phyloP scores from a whole-genome alignment of 2,329 filamentous ascomycete genomes.

The Parastagonospora nodorum region DNA sequence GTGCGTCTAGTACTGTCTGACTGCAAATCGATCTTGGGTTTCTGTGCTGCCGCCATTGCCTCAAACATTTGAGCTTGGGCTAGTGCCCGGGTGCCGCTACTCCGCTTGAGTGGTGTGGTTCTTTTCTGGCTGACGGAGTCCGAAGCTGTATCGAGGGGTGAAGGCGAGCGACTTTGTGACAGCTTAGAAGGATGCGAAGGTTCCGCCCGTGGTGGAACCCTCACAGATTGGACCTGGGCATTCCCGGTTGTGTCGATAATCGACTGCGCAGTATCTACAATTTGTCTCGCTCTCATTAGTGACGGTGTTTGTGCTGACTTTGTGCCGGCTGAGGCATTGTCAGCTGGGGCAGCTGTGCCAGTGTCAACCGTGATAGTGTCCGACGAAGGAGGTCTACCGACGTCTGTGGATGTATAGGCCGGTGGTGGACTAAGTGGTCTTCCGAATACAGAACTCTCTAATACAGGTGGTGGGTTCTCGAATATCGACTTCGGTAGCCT shows the following conservation, averaged over 20 bases:
- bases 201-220: too few species aligned
- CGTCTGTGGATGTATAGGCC: slow-evolving; percentile 15
- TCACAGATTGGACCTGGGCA: too few species aligned
- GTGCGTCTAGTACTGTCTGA: slow-evolving; percentile 1
- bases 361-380: neutral
- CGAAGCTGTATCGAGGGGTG: neutral
- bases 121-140: slow-evolving; percentile 16
- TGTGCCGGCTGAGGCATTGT: too few species aligned
- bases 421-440: slow-evolving; percentile 28
- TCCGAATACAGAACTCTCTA: slow-evolving; percentile 3
- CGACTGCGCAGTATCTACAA: too few species aligned
- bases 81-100: slow-evolving; percentile 30
- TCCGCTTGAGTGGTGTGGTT: slow-evolving; percentile 29
- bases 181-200: neutral
- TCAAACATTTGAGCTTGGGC: slow-evolving; percentile 40
- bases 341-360: neutral
- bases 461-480: slow-evolving; percentile 17
- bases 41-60: slow-evolving; percentile 25
- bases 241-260: too few species aligned
- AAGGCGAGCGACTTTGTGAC: neutral
- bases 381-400: neutral
- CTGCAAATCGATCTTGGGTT: slow-evolving; percentile 5
- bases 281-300: too few species aligned
- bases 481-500: slow-evolving; percentile 30
- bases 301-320: too few species aligned